Conservation (phyloP, 352 stramenopile species). For the Globisporangium spinosum region DNA sequence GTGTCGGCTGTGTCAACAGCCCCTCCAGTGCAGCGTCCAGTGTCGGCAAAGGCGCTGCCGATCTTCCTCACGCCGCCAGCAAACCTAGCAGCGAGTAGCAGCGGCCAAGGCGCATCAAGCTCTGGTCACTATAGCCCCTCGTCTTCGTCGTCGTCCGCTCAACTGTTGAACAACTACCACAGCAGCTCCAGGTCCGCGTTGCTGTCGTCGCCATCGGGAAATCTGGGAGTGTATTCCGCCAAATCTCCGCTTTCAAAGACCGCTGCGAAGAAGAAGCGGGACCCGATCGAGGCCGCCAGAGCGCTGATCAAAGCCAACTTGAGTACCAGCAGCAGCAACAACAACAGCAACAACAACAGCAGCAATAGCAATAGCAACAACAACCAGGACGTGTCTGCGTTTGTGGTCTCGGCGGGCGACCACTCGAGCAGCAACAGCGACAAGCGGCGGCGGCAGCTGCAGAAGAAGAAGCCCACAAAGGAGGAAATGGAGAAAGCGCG, state of each 20-base stretch:
- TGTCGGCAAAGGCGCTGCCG: slow-evolving; percentile 1
- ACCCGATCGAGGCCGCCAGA: slow-evolving; percentile 31
- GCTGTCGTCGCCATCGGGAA: background rate
- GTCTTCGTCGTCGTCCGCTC: background rate
- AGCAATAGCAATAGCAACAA: slow-evolving; percentile 7
- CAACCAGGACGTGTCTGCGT: slow-evolving; percentile 17
- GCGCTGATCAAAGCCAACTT: slow-evolving; percentile 31
- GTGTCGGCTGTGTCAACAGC: background rate
- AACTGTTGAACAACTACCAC: background rate
- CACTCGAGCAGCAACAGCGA: slow-evolving; percentile 25
- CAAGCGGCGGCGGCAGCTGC: slow-evolving; percentile 19
- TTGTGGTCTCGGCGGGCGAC: slow-evolving; percentile 44
- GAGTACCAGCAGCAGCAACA: background rate
- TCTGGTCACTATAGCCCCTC: background rate
- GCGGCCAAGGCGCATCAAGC: background rate
- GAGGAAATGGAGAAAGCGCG: slow-evolving; percentile 28
- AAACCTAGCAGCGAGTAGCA: background rate
- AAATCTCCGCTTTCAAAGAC: slow-evolving; percentile 6
- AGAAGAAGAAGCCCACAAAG: slow-evolving; percentile 26
- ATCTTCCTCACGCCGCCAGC: slow-evolving; percentile 14
- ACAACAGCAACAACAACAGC: background rate
- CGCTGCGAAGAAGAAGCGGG: slow-evolving; percentile 26
- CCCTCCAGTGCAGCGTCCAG: background rate
- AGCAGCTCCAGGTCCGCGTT: background rate
- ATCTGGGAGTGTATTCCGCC: background rate